Base-by-base conservation (phyloP, 805 yeast genomes). In the Candida railenensis region DNA sequence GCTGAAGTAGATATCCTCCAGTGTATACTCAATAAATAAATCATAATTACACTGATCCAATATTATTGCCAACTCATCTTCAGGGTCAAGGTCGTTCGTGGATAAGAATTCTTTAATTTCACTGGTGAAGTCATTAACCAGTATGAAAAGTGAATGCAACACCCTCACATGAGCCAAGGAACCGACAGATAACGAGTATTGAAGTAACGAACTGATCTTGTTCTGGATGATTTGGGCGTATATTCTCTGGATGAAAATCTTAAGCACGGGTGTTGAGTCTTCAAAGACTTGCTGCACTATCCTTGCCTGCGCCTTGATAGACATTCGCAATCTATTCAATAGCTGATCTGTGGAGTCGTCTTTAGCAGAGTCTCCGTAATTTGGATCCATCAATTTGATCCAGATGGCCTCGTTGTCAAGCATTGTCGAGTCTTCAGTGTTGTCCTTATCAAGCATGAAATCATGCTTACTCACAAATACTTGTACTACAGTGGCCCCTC, bases 401-500 rank as follows among this genome's bases (percentile, higher is more conserved):
- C 96, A 89, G 16, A 76, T 70, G 0, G 65, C 58, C 40, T 78
- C 81, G 51, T 77, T 71, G 18, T 72, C 69, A 21, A 71, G 63
- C 19, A 65, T 56, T 14, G 64, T 56, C 4, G 15, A 11, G 9
- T 34, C 45, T 12, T 33, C 39, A 19, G 52, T 53, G 22, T 61
- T 65, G 16, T 64, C 67, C 51, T 76, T 68, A 33, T 69, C 73
- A 45, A 74, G 71, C 62, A 91, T 86, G 48, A 85, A 77, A 42
- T 83, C 86, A 59, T 87, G 89, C 59, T 87, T 89, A 59, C 81
- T 82, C 37, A 91, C 87, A 66, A 88, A 92, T 42, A 85, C 82
- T 59, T 85, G 89, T 7, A 89, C 85, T 7, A 91, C 92, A 48
- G 85, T 83, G 9, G 80, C 75, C 11, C 97, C 97, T 16, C 89